These are phyloP conservation scores for Pouteria glomerata DNA, from an alignment of 148 eudicot genomes.

Conservation along the genomic window DNA sequence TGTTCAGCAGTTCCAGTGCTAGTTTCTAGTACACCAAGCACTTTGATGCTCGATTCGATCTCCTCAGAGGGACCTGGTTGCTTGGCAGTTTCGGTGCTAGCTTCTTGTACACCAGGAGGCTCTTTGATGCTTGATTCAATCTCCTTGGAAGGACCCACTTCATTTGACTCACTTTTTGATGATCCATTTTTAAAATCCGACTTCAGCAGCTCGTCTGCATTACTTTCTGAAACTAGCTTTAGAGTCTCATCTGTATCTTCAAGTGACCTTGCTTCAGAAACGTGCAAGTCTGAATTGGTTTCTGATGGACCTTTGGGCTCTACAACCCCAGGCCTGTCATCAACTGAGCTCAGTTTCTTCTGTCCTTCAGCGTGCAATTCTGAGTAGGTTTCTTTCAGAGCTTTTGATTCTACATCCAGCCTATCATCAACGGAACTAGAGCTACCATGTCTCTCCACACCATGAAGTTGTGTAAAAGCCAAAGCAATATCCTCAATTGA, in stretches of 20 bases:
- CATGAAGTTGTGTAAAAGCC: conserved; percentile 10
- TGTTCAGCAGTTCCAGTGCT: conserved; percentile 13
- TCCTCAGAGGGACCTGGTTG: conserved; percentile 8
- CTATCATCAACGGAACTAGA: conserved; percentile 8
- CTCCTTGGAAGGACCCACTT: conserved; percentile 15
- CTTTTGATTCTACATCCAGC: conserved; percentile 5
- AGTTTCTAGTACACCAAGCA: conserved; percentile 6
- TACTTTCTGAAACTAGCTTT: background rate
- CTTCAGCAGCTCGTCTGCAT: conserved; percentile 5
- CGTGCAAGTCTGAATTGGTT: conserved; percentile 11
- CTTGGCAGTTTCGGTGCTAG: conserved; percentile 7
- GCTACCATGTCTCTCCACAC: background rate
- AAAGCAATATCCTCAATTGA: conserved; percentile 16
- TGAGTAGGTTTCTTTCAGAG: background rate
- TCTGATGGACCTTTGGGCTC: conserved; percentile 13
- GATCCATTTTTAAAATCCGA: conserved; percentile 14
- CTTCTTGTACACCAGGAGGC: conserved; percentile 9
- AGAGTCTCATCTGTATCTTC: conserved; percentile 6
- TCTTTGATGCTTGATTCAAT: conserved; percentile 16
- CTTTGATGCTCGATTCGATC: conserved; percentile 17
- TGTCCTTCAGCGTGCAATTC: conserved; percentile 6
- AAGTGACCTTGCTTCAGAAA: conserved; percentile 16
- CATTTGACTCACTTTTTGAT: conserved; percentile 4
- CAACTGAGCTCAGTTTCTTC: conserved; percentile 1
- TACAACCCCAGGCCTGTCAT: background rate